Conservation (phyloP, 177 flowering plant genomes). For the Vitis hybrid region DNA sequence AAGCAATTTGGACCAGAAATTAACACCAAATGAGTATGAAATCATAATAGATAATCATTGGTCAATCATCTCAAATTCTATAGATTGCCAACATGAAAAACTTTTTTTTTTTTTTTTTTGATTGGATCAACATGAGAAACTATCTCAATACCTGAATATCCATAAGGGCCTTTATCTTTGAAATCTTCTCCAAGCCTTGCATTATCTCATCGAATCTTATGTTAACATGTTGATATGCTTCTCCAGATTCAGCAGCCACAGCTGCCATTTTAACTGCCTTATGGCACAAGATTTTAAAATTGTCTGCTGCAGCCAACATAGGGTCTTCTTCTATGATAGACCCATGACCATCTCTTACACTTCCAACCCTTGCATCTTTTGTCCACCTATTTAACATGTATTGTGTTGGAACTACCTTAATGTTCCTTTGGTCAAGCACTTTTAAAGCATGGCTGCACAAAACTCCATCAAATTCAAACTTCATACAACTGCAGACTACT, state of each 20-base stretch:
- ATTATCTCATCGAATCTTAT: slow-evolving; percentile 30
- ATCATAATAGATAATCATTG: too few relatives aligned
- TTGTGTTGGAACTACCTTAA: slow-evolving; percentile 29
- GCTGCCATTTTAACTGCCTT: slow-evolving; percentile 25
- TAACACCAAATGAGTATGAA: too few relatives aligned
- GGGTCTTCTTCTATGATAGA: slow-evolving; percentile 12
- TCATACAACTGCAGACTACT: slow-evolving; percentile 30
- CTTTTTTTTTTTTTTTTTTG: too few relatives aligned
- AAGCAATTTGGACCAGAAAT: too few relatives aligned
- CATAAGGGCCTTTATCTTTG: too few relatives aligned
- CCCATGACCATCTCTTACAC: slow-evolving; percentile 6
- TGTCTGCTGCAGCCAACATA: slow-evolving; percentile 21
- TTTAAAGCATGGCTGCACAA: slow-evolving; percentile 37
- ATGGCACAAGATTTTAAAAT: slow-evolving; percentile 28
- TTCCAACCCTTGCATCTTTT: slow-evolving; percentile 31
- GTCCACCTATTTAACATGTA: slow-evolving; percentile 36
- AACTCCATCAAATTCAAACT: slow-evolving; percentile 35
- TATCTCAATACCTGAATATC: too few relatives aligned
- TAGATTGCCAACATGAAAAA: too few relatives aligned
- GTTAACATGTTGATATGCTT: slow-evolving; percentile 28
- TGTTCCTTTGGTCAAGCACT: slow-evolving; percentile 31
- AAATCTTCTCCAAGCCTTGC: slow-evolving; percentile 33
- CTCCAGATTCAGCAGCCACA: slow-evolving; percentile 33
- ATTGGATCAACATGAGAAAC: too few relatives aligned
- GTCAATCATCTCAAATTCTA: too few relatives aligned